phyloP scores from a whole-genome alignment of 139 green algal species.

The Chlorella vulgaris region DNA sequence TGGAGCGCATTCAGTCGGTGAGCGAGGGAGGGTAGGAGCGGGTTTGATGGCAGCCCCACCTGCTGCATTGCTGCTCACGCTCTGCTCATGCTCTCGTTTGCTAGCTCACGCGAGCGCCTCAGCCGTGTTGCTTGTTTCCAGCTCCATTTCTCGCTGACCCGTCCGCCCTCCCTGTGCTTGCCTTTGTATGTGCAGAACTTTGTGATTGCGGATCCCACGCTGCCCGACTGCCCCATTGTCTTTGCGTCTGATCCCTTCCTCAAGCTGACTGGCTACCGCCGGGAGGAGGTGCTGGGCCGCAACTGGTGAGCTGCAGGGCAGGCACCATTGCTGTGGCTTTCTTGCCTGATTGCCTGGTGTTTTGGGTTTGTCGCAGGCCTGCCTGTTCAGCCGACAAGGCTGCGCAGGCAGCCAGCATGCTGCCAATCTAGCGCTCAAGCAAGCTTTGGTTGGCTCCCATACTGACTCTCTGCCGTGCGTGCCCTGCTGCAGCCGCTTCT shows the following conservation, averaged over 20 bases:
- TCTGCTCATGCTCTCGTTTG: background rate
- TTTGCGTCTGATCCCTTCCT: slow-evolving; percentile 94
- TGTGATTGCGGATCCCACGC: slow-evolving; percentile 92
- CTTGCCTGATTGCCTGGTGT: background rate
- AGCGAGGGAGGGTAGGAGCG: background rate
- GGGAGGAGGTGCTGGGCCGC: slow-evolving; percentile 93
- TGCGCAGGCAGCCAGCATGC: too few species aligned
- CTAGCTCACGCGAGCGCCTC: background rate
- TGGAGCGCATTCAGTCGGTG: slow-evolving; percentile 93
- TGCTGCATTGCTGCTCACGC: too few species aligned
- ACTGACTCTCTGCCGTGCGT: background rate
- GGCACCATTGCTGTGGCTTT: background rate
- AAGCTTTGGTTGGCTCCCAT: too few species aligned
- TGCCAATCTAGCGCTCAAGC: too few species aligned
- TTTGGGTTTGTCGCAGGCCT: background rate
- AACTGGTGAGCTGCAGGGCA: slow-evolving; percentile 75
- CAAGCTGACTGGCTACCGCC: slow-evolving; percentile 90
- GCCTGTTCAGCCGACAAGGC: too few species aligned
- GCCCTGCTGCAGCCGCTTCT: slow-evolving; percentile 72
- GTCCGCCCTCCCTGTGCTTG: too few species aligned
- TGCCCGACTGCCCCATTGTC: slow-evolving; percentile 98
- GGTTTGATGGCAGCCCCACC: background rate
- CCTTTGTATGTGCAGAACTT: slow-evolving; percentile 86
- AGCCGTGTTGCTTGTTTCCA: background rate
- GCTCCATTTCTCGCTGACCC: too few species aligned